These are phyloP conservation scores for Mallotus nudiflorus DNA, from an alignment of 345 rosid species.

Conservation along the genomic window DNA sequence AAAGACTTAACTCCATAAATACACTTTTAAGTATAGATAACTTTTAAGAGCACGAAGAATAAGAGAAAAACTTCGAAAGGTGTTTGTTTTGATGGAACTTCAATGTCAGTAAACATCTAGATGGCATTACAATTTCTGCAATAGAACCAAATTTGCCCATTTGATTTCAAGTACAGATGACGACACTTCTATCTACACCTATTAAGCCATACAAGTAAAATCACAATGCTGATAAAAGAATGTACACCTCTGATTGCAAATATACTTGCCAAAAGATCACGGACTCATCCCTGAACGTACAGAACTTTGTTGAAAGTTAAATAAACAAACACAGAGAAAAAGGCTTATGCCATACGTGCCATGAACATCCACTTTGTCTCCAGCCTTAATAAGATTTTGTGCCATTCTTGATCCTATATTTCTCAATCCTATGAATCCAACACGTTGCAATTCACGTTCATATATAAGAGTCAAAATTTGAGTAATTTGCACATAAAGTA, in stretches of 20 bases:
- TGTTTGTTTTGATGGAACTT: slow-evolving; percentile 58
- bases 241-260: background rate
- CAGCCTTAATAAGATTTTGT: too few relatives aligned
- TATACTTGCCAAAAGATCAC: background rate
- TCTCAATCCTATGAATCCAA: too few relatives aligned
- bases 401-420: too few relatives aligned
- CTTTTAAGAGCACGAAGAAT: too few relatives aligned
- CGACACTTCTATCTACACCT: background rate
- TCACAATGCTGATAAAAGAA: too few relatives aligned
- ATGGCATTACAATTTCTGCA: slow-evolving; percentile 64
- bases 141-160: slow-evolving; percentile 22
- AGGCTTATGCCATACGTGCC: slow-evolving; percentile 56
- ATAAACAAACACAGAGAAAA: slow-evolving; percentile 4
- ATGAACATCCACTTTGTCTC: slow-evolving; percentile 65
- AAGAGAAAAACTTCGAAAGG: slow-evolving; percentile 77
- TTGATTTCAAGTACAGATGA: slow-evolving; percentile 20
- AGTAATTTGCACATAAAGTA: background rate
- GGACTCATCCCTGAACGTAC: background rate
- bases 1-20: too few relatives aligned
- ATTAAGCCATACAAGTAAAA: too few relatives aligned
- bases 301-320: background rate
- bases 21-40: too few relatives aligned
- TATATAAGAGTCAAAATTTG: slow-evolving; percentile 1
- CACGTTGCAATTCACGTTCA: slow-evolving; percentile 48
- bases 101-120: slow-evolving; percentile 63